Evolutionary conservation across 2,329 filamentous ascomycete species (phyloP), one percentile per base, ranked within the genome.

Genomic region (Penicillium hesseltinei): DNA sequence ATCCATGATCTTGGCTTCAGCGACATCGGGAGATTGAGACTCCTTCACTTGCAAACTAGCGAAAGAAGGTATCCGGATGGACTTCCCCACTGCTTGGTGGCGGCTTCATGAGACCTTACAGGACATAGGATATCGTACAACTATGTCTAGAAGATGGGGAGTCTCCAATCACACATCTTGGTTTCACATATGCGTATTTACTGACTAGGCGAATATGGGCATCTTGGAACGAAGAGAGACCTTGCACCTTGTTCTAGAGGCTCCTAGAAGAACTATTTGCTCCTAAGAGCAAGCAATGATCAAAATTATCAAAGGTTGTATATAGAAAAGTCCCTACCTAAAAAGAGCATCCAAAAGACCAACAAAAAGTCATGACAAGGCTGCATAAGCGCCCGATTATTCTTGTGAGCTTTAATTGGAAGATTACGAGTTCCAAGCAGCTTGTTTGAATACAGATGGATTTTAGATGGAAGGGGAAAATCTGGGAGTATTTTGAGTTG

Each of bases 41-140:
- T 4, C 69, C 71, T 1, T 64, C 65, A 31, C 39, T 62, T 33
- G 56, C 60, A 25, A 23, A 7, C 38, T 64, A 10, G 60, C 52
- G 7, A 25, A 56, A 19, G 59, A 54, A 21, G 54, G 59, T 4
- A 44, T 58, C 21, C 19, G 57, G 23, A 51, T 60, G 66, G 79
- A 84, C 64, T 85, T 83, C 68, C 84, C 86, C 65, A 80, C 82
- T 2, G 83, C 84, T 0, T 58, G 5, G 40, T 58, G 29, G 51
- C 51, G 13, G 47, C 54, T 19, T 36, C 52, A 8, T 47, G 58
- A 60, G 44, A 56, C 56, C 33, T 21, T 15, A 33, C 31, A 13
- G 13, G 31, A 56, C 23, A 55, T 40, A 17, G 58, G 45, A 23
- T 58, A 58, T 11, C 50, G 45, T n/a, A 57, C 59, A 19, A 44